Conservation (phyloP, 228 moss, liverwort and hornwort species). For the Sphagnum magellanicum region DNA sequence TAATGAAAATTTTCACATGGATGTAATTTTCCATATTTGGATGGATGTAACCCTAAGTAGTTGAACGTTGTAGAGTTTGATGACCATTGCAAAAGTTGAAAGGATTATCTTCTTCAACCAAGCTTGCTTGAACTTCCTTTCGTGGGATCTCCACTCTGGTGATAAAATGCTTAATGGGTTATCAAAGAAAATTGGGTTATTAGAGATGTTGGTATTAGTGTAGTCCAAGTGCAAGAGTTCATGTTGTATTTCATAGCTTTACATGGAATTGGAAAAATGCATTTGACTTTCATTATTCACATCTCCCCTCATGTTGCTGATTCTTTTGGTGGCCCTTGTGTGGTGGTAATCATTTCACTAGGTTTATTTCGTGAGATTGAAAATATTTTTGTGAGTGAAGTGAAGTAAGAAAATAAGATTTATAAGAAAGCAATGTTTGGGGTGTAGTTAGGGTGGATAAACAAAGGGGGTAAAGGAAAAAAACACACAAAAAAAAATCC, state of each 20-base stretch:
- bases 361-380: background rate
- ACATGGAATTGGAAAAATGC: background rate
- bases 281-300: background rate
- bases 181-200: background rate
- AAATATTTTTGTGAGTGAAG: too few relatives aligned
- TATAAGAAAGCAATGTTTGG: conserved; percentile 9
- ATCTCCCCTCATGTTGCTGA: background rate
- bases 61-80: too few relatives aligned
- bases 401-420: background rate
- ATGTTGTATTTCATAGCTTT: background rate
- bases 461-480: conserved; percentile 11
- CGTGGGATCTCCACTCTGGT: background rate
- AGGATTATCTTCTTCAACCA: too few relatives aligned
- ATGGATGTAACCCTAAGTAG: too few relatives aligned
- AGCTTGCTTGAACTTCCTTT: background rate
- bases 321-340: background rate
- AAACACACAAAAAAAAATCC: conserved; percentile 14
- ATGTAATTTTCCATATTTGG: too few relatives aligned
- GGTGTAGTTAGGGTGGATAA: conserved; percentile 20
- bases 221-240: background rate
- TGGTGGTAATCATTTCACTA: background rate
- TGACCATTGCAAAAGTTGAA: too few relatives aligned
- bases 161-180: background rate
- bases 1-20: too few relatives aligned
- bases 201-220: conserved; percentile 4